Conservation (phyloP, 176 grass and related monocot genomes). For the Cenchrus fungigraminus region DNA sequence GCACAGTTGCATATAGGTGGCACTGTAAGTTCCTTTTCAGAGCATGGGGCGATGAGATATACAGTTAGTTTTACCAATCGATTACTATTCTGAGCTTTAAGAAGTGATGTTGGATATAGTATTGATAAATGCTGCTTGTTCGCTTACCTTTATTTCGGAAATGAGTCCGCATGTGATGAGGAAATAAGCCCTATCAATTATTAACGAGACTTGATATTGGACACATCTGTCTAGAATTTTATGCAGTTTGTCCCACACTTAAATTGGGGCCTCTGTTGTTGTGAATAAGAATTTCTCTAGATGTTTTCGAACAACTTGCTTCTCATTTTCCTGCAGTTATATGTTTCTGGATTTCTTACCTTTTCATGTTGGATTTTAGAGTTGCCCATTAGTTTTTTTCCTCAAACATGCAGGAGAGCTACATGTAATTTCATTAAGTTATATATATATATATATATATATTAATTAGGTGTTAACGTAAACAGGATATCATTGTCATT, state of each 20-base stretch:
- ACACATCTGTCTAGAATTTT: not conserved
- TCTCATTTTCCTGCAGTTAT: constrained; percentile 18
- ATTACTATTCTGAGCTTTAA: constrained; percentile 31
- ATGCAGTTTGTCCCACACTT: not conserved
- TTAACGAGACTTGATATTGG: not conserved
- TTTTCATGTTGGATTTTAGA: not conserved
- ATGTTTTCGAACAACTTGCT: not conserved
- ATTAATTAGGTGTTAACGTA: not conserved
- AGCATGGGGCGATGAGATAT: not conserved
- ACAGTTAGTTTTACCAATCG: not conserved
- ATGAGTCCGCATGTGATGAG: not conserved
- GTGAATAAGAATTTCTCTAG: constrained; percentile 18
- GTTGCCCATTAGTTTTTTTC: not conserved
- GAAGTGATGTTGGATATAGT: constrained; percentile 5
- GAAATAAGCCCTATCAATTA: constrained; percentile 1
- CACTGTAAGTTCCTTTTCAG: not conserved
- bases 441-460: not conserved
- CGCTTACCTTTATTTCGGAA: not conserved
- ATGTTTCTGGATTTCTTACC: constrained; percentile 17
- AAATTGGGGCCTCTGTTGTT: not conserved
- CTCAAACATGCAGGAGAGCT: too few relatives aligned
- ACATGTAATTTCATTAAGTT: not conserved
- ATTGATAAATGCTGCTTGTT: constrained; percentile 16
- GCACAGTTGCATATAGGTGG: not conserved
- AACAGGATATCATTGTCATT: not conserved